These are phyloP conservation scores for Pseudotulostoma volvatum DNA, from an alignment of 495 filamentous ascomycete species.

Conservation along the genomic window DNA sequence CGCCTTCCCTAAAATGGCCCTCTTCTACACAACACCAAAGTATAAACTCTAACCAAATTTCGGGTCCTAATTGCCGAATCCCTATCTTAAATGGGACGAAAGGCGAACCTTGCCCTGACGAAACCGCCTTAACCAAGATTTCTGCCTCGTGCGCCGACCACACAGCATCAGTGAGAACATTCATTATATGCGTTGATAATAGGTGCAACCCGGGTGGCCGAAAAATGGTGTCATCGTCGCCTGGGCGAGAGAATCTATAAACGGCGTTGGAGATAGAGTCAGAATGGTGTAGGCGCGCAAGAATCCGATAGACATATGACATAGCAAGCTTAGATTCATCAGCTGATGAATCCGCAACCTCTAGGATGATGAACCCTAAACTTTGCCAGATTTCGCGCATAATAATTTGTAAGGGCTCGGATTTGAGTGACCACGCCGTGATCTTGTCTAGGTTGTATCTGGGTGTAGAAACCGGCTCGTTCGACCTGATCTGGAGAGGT, in stretches of 20 bases:
- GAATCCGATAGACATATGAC: constrained; percentile 39
- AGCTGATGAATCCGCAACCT: constrained; percentile 28
- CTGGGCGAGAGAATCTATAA: constrained; percentile 29
- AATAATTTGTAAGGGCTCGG: constrained; percentile 2
- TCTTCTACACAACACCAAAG: constrained; percentile 53
- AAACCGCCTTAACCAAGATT: constrained; percentile 25
- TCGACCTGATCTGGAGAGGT: background rate
- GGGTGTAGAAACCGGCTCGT: background rate
- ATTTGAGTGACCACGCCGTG: background rate
- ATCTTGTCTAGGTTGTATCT: background rate
- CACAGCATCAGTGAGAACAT: constrained; percentile 43
- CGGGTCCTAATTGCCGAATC: constrained; percentile 36
- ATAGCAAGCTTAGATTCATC: constrained; percentile 31
- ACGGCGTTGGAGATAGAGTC: constrained; percentile 40
- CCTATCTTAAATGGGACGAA: constrained; percentile 32
- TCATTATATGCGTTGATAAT: constrained; percentile 42
- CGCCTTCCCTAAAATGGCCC: constrained; percentile 37
- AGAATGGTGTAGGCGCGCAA: constrained; percentile 44
- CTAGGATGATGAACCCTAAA: constrained; percentile 38
- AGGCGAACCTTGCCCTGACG: constrained; percentile 34
- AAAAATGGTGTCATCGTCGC: constrained; percentile 20
- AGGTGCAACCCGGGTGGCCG: constrained; percentile 43
- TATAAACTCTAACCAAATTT: constrained; percentile 50
- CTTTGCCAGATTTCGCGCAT: constrained; percentile 29
- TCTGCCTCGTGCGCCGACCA: constrained; percentile 37